Conservation (phyloP, 2,329 filamentous ascomycete genomes). For the Aspergillus tubingensis region DNA sequence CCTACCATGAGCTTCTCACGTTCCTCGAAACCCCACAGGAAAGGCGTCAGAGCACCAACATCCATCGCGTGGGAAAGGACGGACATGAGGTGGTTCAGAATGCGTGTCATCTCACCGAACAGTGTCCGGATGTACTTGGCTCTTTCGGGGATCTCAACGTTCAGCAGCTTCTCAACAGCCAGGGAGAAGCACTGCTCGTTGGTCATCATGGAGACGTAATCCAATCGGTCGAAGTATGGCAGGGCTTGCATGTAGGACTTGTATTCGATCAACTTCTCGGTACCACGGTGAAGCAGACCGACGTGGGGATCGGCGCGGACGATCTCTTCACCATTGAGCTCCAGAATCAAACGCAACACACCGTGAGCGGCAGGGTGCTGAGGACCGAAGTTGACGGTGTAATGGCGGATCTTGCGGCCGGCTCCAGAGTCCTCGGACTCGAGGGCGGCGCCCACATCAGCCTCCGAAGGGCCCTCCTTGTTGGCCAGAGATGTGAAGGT, state of each 20-base stretch:
- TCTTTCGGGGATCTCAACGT: constrained; percentile 90
- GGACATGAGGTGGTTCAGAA: constrained; percentile 98
- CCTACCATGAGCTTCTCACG: constrained; percentile 99
- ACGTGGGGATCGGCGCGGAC: constrained; percentile 95
- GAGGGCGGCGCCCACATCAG: constrained; percentile 48
- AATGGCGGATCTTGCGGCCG: constrained; percentile 90
- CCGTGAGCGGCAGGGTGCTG: constrained; percentile 98
- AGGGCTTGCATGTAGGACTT: constrained; percentile 98
- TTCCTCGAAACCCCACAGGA: constrained; percentile 99
- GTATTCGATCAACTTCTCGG: constrained; percentile 99
- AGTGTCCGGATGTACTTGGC: constrained; percentile 96
- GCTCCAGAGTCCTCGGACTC: constrained; percentile 46
- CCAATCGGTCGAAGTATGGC: constrained; percentile 97
- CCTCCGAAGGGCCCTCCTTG: constrained; percentile 42
- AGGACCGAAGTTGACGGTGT: constrained; percentile 98
- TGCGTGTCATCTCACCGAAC: constrained; percentile 91
- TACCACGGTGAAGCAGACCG: constrained; percentile 91
- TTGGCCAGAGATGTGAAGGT: constrained; percentile 52
- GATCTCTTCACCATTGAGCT: constrained; percentile 97
- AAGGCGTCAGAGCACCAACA: constrained; percentile 94
- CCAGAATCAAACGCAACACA: constrained; percentile 94
- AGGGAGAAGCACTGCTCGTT: constrained; percentile 98
- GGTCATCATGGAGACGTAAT: constrained; percentile 99
- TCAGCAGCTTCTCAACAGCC: constrained; percentile 95
- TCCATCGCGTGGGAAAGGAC: constrained; percentile 98